These are phyloP conservation scores for Ophiostoma ips DNA, from an alignment of 2,329 filamentous ascomycete species.

Conservation along the genomic window DNA sequence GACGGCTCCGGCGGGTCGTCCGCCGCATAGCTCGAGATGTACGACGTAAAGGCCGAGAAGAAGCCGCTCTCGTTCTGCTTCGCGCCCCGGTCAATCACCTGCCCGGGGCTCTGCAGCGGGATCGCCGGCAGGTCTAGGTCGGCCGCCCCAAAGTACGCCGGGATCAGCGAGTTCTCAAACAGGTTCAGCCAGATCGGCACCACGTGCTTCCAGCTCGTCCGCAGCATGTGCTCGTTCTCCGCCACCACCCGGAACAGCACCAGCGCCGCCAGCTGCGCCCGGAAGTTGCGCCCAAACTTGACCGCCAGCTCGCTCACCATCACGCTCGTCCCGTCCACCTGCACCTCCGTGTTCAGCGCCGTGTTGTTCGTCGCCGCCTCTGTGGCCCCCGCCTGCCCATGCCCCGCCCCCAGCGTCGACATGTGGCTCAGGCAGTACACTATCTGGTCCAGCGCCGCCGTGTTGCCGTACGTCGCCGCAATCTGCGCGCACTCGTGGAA, in stretches of 20 bases:
- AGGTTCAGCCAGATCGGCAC: constrained; percentile 89
- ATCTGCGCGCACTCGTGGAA: constrained; percentile 95
- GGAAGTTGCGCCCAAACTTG: constrained; percentile 84
- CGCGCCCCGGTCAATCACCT: constrained; percentile 78
- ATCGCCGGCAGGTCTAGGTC: constrained; percentile 64
- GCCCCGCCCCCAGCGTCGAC: constrained; percentile 78
- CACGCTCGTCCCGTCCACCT: constrained; percentile 68
- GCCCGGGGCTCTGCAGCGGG: constrained; percentile 78
- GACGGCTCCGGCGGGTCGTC: constrained; percentile 96
- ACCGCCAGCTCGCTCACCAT: constrained; percentile 99
- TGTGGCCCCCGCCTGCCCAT: too few species aligned
- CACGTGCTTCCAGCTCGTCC: constrained; percentile 68
- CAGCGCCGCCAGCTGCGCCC: constrained; percentile 83
- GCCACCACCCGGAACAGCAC: constrained; percentile 89
- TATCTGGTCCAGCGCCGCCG: constrained; percentile 83
- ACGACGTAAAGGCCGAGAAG: constrained; percentile 88
- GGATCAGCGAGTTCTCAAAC: constrained; percentile 87
- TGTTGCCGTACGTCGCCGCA: constrained; percentile 68
- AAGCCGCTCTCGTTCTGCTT: constrained; percentile 69
- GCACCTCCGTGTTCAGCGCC: constrained; percentile 84
- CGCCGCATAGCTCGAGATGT: constrained; percentile 96
- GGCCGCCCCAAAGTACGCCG: constrained; percentile 53
- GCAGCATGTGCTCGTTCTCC: constrained; percentile 66
- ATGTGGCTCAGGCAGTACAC: constrained; percentile 83
- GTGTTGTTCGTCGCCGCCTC: constrained; percentile 55